Base-by-base conservation (phyloP, 495 filamentous ascomycete genomes). In the Acidomyces sp. region DNA sequence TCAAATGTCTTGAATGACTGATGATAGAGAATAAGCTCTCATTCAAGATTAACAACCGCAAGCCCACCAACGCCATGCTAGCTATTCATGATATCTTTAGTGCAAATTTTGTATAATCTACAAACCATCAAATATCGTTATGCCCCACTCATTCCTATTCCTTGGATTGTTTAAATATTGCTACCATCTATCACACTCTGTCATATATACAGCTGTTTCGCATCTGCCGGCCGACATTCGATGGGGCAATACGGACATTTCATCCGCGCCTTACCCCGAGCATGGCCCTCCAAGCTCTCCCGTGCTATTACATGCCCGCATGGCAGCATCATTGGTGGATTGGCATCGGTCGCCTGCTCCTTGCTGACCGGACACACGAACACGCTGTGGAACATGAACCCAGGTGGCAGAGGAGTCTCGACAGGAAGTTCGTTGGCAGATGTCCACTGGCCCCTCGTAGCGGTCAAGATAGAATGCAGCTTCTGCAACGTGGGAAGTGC, bases 291-390 rank as follows among this genome's bases (percentile, higher is more conserved):
- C 34, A 99, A 62, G 4, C 77, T 82, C 60, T 95, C 88, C 40
- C 78, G 71, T 13, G 84, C 82, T 39, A 99, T 77, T 21, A 96
- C 88, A 58, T 99, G 90, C 5, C 90, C 90, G 53, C 90, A 99
- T 2, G 86, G 86, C 60, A 99, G 80, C 75, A 95, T 93, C 80
- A 95, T 90, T 1, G 90, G 90, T 13, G 90, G 88, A 57, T 96
- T 99, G 13, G 65, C 57, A 52, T 95, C 90, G 0, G 87, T 96
- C 0, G 82, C 83, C 58, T 99, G 90, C 50, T 92, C 92, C 62
- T 94, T 95, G 47, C 77, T 81, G 10, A 99, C 92, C 3, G 90
- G 90, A 54, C 90, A 99, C 22, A 99, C 90, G 54, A 99, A 96
- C 54, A 99, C 94, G 30, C 76, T 79, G 60, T 99, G 90, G 68